Evolutionary conservation across 2,329 filamentous ascomycete species (phyloP).

Genomic region (Trichoderma oligosporum): DNA sequence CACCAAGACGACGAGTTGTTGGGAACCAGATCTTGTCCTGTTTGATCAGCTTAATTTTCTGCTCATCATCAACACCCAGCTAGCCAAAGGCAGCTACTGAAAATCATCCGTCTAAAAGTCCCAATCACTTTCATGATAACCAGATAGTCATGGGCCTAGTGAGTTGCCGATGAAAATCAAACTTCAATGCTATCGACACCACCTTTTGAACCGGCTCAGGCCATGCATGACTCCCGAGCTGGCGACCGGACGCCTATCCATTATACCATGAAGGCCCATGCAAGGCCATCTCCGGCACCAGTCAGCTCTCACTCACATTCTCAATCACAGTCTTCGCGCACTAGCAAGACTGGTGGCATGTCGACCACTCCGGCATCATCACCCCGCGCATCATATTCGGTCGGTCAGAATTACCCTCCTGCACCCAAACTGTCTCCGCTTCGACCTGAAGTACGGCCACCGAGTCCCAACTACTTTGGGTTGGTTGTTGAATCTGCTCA

Average conservation of each 20-base stretch:
- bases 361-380: slow-evolving; percentile 51
- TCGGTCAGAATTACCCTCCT: slow-evolving; percentile 53
- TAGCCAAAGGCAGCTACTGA: no score
- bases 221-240: slow-evolving; percentile 34
- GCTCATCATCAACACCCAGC: no score
- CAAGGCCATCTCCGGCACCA: slow-evolving; percentile 36
- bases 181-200: slow-evolving; percentile 17
- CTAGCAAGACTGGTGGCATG: slow-evolving; percentile 37
- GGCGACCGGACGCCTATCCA: slow-evolving; percentile 37
- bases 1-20: neutral
- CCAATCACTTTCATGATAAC: neutral
- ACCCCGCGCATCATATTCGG: slow-evolving; percentile 50
- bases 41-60: no score
- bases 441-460: slow-evolving; percentile 41
- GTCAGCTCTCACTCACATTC: slow-evolving; percentile 32
- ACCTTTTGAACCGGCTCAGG: slow-evolving; percentile 17
- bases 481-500: slow-evolving; percentile 60
- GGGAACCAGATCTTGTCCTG: no score
- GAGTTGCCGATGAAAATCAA: slow-evolving; percentile 8
- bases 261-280: slow-evolving; percentile 47
- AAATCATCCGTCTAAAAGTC: no score
- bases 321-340: slow-evolving; percentile 42
- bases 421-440: slow-evolving; percentile 48
- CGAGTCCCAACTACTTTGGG: slow-evolving; percentile 86
- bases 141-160: slow-evolving; percentile 6